Conservation (phyloP, 805 yeast species). For the Wickerhamiella bombiphila region DNA sequence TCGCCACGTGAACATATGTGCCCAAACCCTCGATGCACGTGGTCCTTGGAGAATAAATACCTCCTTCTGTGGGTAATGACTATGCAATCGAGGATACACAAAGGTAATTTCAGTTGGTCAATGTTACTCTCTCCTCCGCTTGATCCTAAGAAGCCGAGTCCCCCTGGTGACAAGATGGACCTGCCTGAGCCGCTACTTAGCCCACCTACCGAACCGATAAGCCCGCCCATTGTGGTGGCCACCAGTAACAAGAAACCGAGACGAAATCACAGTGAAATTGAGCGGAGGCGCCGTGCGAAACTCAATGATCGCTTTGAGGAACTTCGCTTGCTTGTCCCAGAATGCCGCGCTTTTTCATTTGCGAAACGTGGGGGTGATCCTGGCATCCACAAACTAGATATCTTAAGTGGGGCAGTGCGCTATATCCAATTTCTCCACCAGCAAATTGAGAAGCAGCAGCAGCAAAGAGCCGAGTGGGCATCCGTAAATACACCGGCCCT, state of each 20-base stretch:
- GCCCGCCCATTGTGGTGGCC: not conserved
- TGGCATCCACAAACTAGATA: constrained; percentile 69
- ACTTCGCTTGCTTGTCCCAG: constrained; percentile 60
- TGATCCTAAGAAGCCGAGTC: not conserved
- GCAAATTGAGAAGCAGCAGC: no score
- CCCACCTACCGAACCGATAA: not conserved
- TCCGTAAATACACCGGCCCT: no score
- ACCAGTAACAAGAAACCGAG: constrained; percentile 1
- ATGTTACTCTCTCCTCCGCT: constrained; percentile 1
- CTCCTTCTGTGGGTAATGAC: no score
- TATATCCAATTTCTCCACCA: constrained; percentile 55
- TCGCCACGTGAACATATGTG: no score
- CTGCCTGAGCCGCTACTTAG: not conserved
- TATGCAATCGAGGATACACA: no score
- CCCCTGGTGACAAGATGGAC: not conserved
- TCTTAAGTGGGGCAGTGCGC: constrained; percentile 69
- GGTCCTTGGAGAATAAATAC: no score
- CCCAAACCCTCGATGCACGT: no score
- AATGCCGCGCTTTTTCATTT: constrained; percentile 41
- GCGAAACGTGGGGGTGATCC: constrained; percentile 29
- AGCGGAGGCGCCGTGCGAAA: constrained; percentile 60
- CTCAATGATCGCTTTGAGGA: constrained; percentile 78
- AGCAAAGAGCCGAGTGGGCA: no score
- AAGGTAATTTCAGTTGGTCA: not conserved
- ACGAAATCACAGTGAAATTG: constrained; percentile 51